Evolutionary conservation across 2,329 filamentous ascomycete species (phyloP).

Genomic region (Zelopaecilomyces penicillatus): DNA sequence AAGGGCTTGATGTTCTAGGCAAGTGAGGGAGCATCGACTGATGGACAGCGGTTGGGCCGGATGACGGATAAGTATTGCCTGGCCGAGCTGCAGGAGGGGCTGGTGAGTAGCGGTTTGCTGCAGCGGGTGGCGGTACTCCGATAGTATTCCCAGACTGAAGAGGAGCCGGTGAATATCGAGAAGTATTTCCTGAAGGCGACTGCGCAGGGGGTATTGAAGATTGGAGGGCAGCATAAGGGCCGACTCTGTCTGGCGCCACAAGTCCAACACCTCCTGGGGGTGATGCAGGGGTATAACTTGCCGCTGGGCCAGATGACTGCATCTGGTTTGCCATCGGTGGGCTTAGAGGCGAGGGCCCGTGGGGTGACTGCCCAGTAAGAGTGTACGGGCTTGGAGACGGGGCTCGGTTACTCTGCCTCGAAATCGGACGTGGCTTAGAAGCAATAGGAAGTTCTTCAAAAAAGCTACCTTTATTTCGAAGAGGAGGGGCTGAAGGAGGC

Average conservation of each 20-base stretch:
- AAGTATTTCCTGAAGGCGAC: constrained; percentile 26
- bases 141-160: constrained; percentile 31
- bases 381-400: constrained; percentile 29
- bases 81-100: constrained; percentile 33
- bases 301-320: constrained; percentile 11
- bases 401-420: constrained; percentile 40
- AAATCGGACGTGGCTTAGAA: constrained; percentile 52
- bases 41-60: constrained; percentile 26
- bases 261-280: constrained; percentile 29
- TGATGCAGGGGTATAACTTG: constrained; percentile 6
- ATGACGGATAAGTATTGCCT: constrained; percentile 32
- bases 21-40: constrained; percentile 47
- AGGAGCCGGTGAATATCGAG: constrained; percentile 57
- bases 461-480: constrained; percentile 48
- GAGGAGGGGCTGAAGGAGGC: constrained; percentile 27
- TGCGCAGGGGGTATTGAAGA: constrained; percentile 24
- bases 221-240: constrained; percentile 44
- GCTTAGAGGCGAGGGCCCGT: constrained; percentile 19
- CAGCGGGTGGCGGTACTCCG: constrained; percentile 29
- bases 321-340: constrained; percentile 13
- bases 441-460: constrained; percentile 69
- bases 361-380: constrained; percentile 9
- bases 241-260: constrained; percentile 44
- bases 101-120: constrained; percentile 45
- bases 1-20: constrained; percentile 56